Conservation (phyloP, 345 rosid genomes). For the Populus ilicifolia region DNA sequence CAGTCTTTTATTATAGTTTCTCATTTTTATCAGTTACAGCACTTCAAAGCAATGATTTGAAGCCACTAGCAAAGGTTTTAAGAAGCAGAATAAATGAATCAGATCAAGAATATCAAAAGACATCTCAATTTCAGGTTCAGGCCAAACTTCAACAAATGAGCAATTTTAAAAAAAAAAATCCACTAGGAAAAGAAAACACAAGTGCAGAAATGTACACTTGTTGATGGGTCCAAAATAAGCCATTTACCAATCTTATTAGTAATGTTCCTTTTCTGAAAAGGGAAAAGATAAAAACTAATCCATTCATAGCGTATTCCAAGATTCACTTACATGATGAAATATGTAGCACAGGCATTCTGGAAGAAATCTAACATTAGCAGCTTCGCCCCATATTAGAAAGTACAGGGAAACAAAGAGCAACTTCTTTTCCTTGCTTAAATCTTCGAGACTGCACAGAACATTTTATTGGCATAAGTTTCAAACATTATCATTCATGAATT, state of each 20-base stretch:
- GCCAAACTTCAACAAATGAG: background rate
- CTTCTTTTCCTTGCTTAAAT: slow-evolving; percentile 75
- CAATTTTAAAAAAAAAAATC: background rate
- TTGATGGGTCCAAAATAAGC: background rate
- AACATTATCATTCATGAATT: background rate
- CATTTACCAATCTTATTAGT: background rate
- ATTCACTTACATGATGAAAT: slow-evolving; percentile 77
- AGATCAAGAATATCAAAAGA: no score
- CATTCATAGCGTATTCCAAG: background rate
- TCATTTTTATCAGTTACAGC: background rate
- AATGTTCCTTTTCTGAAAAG: background rate
- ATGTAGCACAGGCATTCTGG: slow-evolving; percentile 95
- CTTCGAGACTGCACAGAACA: slow-evolving; percentile 61
- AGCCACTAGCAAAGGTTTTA: no score
- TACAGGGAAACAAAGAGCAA: slow-evolving; percentile 72
- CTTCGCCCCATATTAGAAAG: slow-evolving; percentile 94
- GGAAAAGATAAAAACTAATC: background rate
- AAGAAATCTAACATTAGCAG: slow-evolving; percentile 77
- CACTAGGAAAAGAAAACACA: background rate
- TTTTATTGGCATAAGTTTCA: background rate
- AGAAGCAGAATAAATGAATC: no score
- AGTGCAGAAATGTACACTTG: background rate
- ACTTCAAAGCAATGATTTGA: background rate
- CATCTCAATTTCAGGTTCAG: background rate
- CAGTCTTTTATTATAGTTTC: background rate